Conservation (phyloP, 139 green algal species). For the Tetradesmus obliquus region DNA sequence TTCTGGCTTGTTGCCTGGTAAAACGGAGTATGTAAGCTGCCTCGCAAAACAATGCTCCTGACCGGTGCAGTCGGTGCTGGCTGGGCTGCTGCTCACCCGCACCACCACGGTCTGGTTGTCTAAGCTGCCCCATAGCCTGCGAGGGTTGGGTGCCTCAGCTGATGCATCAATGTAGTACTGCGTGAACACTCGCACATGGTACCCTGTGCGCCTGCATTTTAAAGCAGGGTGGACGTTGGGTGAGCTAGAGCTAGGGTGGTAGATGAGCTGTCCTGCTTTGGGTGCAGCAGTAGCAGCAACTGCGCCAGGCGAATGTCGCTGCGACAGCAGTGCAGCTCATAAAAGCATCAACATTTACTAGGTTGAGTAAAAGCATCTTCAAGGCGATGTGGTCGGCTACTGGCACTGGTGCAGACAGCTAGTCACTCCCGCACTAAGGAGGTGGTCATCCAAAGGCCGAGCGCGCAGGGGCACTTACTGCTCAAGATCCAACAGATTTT, state of each 20-base stretch:
- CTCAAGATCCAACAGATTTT: neutral
- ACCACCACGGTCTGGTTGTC: slow-evolving; percentile 42
- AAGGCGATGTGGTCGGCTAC: neutral
- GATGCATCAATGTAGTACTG: slow-evolving; percentile 41
- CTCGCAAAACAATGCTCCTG: no score
- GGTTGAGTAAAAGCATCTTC: neutral
- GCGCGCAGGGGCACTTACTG: neutral
- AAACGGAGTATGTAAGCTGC: no score
- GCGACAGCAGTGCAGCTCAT: neutral
- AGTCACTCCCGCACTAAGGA: neutral
- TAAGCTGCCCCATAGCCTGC: slow-evolving; percentile 29
- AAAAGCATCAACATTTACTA: neutral
- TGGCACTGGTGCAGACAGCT: neutral
- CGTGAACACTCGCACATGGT: slow-evolving; percentile 68
- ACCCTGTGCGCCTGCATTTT: slow-evolving; percentile 62
- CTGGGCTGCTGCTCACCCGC: slow-evolving; percentile 6
- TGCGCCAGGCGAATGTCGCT: neutral
- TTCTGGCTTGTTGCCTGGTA: no score
- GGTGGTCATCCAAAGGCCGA: neutral
- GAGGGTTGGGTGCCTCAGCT: neutral
- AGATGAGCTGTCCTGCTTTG: neutral
- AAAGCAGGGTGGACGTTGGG: neutral
- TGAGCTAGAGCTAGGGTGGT: neutral
- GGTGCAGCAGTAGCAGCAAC: neutral
- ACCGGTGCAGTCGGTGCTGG: neutral